These are phyloP conservation scores for Penicillium arizonense DNA, from an alignment of 495 filamentous ascomycete species.

Conservation along the genomic window DNA sequence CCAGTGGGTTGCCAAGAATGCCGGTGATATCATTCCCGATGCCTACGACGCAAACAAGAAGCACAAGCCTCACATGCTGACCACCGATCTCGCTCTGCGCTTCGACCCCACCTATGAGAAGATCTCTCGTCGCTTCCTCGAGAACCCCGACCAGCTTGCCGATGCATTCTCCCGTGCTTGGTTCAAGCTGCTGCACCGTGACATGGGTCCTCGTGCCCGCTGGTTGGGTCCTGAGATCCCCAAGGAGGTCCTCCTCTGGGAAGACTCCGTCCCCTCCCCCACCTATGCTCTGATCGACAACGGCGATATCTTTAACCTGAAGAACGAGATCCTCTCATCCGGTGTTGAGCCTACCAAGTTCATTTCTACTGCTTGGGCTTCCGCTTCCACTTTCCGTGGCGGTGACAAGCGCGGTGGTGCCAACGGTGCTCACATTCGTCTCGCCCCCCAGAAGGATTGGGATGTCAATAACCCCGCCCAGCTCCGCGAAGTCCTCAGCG, in stretches of 20 bases:
- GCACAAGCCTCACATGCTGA: constrained; percentile 66
- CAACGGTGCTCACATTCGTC: constrained; percentile 71
- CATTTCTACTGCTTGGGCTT: constrained; percentile 63
- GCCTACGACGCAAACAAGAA: constrained; percentile 63
- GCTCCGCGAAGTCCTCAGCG: constrained; percentile 53
- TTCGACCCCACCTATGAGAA: constrained; percentile 70
- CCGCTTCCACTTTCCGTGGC: constrained; percentile 70
- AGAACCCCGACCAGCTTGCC: constrained; percentile 61
- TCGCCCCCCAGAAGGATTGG: constrained; percentile 68
- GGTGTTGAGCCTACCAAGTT: constrained; percentile 55
- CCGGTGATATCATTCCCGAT: constrained; percentile 63
- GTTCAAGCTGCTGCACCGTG: constrained; percentile 78
- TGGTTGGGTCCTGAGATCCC: constrained; percentile 71
- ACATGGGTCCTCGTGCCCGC: constrained; percentile 65
- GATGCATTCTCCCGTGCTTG: constrained; percentile 67
- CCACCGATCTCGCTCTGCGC: constrained; percentile 67
- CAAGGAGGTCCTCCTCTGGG: constrained; percentile 59
- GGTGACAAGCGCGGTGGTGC: constrained; percentile 75
- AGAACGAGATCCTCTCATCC: constrained; percentile 60
- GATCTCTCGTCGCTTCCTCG: constrained; percentile 65
- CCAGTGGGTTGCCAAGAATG: constrained; percentile 70
- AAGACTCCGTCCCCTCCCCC: constrained; percentile 59
- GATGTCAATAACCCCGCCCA: constrained; percentile 63
- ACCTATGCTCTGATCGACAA: constrained; percentile 56
- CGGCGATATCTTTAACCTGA: constrained; percentile 57